Evolutionary conservation across 257 asterid species (phyloP).

Genomic region (Verbascum thapsus): DNA sequence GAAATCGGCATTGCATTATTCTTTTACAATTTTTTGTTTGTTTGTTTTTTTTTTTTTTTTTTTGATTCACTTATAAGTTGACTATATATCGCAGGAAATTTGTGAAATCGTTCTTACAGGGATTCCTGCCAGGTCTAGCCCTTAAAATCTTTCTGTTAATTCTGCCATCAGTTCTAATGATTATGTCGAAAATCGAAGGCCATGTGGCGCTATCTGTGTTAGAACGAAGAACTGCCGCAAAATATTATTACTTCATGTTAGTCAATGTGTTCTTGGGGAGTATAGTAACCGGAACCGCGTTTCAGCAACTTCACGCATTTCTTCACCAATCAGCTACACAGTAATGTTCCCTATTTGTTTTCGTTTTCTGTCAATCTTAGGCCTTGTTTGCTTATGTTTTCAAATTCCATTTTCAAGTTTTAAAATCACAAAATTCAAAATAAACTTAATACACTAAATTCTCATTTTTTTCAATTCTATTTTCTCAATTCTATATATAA

Average conservation of each 20-base stretch:
- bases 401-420: no score
- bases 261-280: conserved; percentile 97
- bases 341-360: conserved; percentile 52
- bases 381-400: no score
- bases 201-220: conserved; percentile 70
- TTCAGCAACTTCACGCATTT: conserved; percentile 92
- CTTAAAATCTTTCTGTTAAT: conserved; percentile 73
- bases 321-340: conserved; percentile 86
- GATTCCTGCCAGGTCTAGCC: conserved; percentile 93
- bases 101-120: conserved; percentile 84
- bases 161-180: conserved; percentile 75
- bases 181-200: conserved; percentile 96
- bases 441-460: no score
- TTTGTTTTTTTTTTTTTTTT: no score
- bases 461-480: no score
- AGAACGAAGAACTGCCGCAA: conserved; percentile 77
- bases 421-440: no score
- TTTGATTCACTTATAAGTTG: background rate
- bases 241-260: conserved; percentile 86
- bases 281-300: conserved; percentile 91
- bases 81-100: conserved; percentile 62
- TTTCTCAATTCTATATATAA: no score
- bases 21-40: no score
- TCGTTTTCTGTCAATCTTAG: no score
- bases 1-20: no score